phyloP scores from a whole-genome alignment of 805 yeast species.

The Pichia gijzeniarum region DNA sequence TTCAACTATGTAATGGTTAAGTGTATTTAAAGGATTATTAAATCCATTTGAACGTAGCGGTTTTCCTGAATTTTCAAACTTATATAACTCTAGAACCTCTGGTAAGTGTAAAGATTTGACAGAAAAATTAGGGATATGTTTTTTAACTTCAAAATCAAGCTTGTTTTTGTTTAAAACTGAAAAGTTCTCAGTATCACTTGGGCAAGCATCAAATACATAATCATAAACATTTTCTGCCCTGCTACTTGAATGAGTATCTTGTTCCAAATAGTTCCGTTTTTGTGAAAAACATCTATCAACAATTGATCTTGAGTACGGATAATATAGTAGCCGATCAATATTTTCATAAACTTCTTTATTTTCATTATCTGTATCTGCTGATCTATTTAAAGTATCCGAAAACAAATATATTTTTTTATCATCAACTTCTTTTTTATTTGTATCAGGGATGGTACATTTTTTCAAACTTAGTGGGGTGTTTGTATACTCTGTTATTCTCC shows the following conservation, averaged over 20 bases:
- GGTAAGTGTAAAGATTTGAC: slow-evolving; percentile 1
- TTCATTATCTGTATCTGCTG: no score
- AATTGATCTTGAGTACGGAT: background rate
- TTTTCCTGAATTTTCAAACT: background rate
- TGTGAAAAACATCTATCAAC: background rate
- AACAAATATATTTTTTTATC: slow-evolving; percentile 1
- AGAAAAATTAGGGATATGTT: background rate
- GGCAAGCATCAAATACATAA: no score
- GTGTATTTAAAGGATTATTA: background rate
- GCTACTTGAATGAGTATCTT: background rate
- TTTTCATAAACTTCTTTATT: background rate
- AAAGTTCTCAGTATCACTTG: no score
- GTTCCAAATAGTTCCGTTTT: background rate
- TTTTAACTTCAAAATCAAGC: background rate
- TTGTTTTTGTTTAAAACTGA: no score
- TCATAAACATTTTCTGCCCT: background rate
- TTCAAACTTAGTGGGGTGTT: background rate
- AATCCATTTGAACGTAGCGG: no score
- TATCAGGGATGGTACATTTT: background rate
- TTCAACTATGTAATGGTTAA: background rate
- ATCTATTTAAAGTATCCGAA: background rate
- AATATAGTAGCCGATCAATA: slow-evolving; percentile 5
- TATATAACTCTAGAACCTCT: background rate
- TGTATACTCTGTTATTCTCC: background rate
- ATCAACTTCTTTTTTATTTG: background rate